These are phyloP conservation scores for Waltergamsia citrina DNA, from an alignment of 2,329 filamentous ascomycete species.

Conservation along the genomic window DNA sequence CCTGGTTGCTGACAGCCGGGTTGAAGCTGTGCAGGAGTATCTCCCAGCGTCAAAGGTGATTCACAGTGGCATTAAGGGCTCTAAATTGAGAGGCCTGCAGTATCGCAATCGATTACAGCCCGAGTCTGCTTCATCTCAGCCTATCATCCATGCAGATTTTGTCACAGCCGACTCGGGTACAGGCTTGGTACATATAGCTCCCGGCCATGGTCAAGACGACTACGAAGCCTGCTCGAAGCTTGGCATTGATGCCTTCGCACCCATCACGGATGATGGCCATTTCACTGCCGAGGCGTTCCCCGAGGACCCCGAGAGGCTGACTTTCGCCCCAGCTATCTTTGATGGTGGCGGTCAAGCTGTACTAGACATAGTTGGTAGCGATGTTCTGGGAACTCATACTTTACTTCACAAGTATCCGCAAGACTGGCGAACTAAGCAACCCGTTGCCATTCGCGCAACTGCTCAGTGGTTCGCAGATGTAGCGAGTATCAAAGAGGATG, in stretches of 20 bases:
- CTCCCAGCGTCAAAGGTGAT: conserved; percentile 45
- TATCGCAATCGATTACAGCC: conserved; percentile 67
- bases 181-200: conserved; percentile 88
- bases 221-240: conserved; percentile 70
- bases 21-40: conserved; percentile 46
- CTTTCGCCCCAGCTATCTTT: conserved; percentile 59
- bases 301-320: conserved; percentile 54
- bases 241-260: conserved; percentile 67
- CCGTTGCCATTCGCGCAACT: conserved; percentile 83
- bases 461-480: conserved; percentile 98
- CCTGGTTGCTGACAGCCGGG: conserved; percentile 61
- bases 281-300: conserved; percentile 78
- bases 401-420: conserved; percentile 93
- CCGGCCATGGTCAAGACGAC: conserved; percentile 94
- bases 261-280: conserved; percentile 70
- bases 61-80: conserved; percentile 49
- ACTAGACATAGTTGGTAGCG: conserved; percentile 54
- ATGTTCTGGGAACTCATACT: conserved; percentile 60
- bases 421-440: conserved; percentile 92
- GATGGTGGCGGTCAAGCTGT: conserved; percentile 61
- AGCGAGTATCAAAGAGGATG: conserved; percentile 65
- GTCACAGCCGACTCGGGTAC: conserved; percentile 87
- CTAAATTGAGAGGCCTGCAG: conserved; percentile 51
- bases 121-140: conserved; percentile 44
- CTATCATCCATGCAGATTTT: conserved; percentile 76